Evolutionary conservation across 179 eudicot genomes (phyloP).

Genomic region (Corrigiola litoralis): DNA sequence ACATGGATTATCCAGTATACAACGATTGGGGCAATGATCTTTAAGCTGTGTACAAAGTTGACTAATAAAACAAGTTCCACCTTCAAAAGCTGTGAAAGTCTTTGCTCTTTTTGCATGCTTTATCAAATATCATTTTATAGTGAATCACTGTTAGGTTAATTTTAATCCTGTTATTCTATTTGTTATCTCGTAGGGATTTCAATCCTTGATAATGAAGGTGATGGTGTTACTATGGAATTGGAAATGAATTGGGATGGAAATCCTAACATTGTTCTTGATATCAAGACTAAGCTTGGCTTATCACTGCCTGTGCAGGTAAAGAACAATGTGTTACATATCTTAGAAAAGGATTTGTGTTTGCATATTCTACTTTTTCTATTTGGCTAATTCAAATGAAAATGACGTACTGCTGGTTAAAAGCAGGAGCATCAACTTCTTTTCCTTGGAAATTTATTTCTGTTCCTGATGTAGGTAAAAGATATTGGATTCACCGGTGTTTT

Average conservation of each 20-base stretch:
- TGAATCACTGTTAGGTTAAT: background rate
- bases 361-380: no score
- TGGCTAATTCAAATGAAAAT: background rate
- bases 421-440: background rate
- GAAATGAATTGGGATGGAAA: slow-evolving; percentile 97
- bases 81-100: background rate
- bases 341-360: no score
- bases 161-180: background rate
- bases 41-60: background rate
- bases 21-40: background rate
- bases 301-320: slow-evolving; percentile 79
- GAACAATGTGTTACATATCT: background rate
- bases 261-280: slow-evolving; percentile 68
- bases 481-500: slow-evolving; percentile 86
- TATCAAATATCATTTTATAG: background rate
- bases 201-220: slow-evolving; percentile 49
- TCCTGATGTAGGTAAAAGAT: slow-evolving; percentile 65
- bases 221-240: slow-evolving; percentile 73
- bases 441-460: background rate
- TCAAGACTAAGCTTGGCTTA: slow-evolving; percentile 73
- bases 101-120: background rate
- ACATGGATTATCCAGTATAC: background rate
- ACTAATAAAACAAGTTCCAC: background rate
- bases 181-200: slow-evolving; percentile 45
- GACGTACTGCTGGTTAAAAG: background rate